Base-by-base conservation (phyloP, 176 grass and related monocot species). In the Cocos nucifera region DNA sequence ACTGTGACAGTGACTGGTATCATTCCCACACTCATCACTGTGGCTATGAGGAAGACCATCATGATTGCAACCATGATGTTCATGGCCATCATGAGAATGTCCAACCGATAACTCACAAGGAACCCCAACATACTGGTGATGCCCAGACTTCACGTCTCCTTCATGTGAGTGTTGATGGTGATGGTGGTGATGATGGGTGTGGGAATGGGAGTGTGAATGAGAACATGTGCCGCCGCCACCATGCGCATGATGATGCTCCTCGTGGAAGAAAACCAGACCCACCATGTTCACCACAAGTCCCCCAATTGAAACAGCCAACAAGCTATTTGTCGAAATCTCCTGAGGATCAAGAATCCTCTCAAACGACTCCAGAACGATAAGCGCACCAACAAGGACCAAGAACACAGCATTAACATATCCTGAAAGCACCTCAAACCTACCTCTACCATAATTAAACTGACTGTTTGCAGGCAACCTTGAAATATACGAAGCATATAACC, bases 321-420 rank as follows among this genome's bases (percentile, higher is more conserved):
- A 86, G 50, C 93, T 97, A 63, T 70, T 75, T 14, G 93, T 97
- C 7, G 93, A 97, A 75, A 97, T 88, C 71, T 97, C 93, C 25
- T 83, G 70, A 29, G 93, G 93, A 69, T 97, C 93, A 65, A 92
- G 87, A 58, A 97, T 97, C 66, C 93, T 85, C 77, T 97, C 93
- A 60, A 97, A 73, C 1, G 87, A 91, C 54, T 97, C 93, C 54
- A 91, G 72, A 14, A 97, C 93, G 63, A 97, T 91, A 18, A 97
- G 55, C 0, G 54, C 78, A 19, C 93, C 93, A 54, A 88, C 87
- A 77, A 97, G 80, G 49, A 97, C 87, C 73, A 97, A 78, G 58
- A 92, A 83, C 10, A 92, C 84, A n/a, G 93, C 93, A 80, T 97
- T 97, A 22, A 85, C 87, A 83, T 97, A 97, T 24, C 93, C 93